Base-by-base conservation (phyloP, 2,329 filamentous ascomycete genomes). In the Aspergillus spinulosporus region DNA sequence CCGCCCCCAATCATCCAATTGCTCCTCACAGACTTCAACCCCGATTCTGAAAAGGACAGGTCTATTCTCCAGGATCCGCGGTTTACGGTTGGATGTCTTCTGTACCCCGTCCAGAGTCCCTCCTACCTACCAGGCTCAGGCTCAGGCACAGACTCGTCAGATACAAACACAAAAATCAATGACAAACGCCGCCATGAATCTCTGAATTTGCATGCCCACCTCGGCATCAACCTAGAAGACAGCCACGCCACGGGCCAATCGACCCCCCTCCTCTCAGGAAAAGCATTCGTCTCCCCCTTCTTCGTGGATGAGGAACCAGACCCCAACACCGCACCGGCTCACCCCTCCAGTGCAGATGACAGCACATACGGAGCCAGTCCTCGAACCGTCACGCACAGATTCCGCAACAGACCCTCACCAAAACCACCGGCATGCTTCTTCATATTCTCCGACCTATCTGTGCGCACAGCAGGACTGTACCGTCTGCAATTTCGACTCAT, bases 1-100 rank as follows among this genome's bases (percentile, higher is more conserved):
- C 78, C 78, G 12, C 75, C 77, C 14, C 76, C 77, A 14, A 77
- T 80, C 42, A 62, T 80, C 15, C 78, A 79, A 57, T 67, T 80
- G 52, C 70, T 78, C 34, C 65, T 80, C 12, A 68, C 67, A 31
- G 74, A 79, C 56, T 80, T 78, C 54, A 71, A 79, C 56, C 65
- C 74, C 2, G 58, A 62, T 2, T 74, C 70, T 2, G 53, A 70
- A 32, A 64, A 68, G 7, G 76, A 80, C 59, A 58, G 68, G 12
- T 66, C 69, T 4, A 70, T 72, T 15, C 65, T 78, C 12, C 68
- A 71, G 62, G 69, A 75, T 53, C 70, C 68, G 3, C 69, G 72
- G 15, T 76, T 74, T 51, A 70, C 76, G 32, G 76, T 80, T 9
- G 73, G 75, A 48, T 79, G 77, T 62, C 68, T 76, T 4, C 65